Evolutionary conservation across 441 rosid species (phyloP).

Genomic region (Adansonia gregorii): DNA sequence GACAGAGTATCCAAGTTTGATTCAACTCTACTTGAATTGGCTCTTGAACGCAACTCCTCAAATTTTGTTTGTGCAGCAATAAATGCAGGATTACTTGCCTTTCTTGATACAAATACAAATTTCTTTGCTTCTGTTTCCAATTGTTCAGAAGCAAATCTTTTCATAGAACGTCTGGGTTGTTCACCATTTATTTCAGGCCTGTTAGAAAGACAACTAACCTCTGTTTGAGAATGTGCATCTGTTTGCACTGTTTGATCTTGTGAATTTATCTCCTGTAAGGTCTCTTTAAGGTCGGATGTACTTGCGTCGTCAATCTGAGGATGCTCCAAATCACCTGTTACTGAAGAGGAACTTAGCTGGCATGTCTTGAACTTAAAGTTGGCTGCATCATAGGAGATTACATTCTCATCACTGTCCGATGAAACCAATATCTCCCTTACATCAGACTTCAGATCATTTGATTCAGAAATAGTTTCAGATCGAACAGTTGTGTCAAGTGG

Average conservation of each 20-base stretch:
- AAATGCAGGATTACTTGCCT: slow-evolving; percentile 66
- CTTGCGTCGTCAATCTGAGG: slow-evolving; percentile 39
- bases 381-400: slow-evolving; percentile 42
- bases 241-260: slow-evolving; percentile 37
- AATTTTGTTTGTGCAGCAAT: slow-evolving; percentile 70
- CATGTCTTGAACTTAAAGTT: slow-evolving; percentile 38
- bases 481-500: slow-evolving; percentile 33
- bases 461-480: slow-evolving; percentile 41
- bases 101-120: slow-evolving; percentile 49
- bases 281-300: slow-evolving; percentile 44
- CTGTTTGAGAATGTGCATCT: slow-evolving; percentile 40
- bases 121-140: slow-evolving; percentile 52
- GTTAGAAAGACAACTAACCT: slow-evolving; percentile 32
- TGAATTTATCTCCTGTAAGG: slow-evolving; percentile 40
- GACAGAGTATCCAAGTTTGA: slow-evolving; percentile 38
- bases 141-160: slow-evolving; percentile 56
- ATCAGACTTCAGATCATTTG: slow-evolving; percentile 34
- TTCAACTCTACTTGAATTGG: slow-evolving; percentile 48
- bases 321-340: slow-evolving; percentile 38
- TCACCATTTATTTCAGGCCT: slow-evolving; percentile 51
- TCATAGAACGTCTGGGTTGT: slow-evolving; percentile 56
- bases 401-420: slow-evolving; percentile 48
- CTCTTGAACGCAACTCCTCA: slow-evolving; percentile 59
- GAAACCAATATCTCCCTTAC: slow-evolving; percentile 35
- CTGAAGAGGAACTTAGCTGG: slow-evolving; percentile 33